Conservation (phyloP, 306 rosid genomes). For the Quercus mongolica region DNA sequence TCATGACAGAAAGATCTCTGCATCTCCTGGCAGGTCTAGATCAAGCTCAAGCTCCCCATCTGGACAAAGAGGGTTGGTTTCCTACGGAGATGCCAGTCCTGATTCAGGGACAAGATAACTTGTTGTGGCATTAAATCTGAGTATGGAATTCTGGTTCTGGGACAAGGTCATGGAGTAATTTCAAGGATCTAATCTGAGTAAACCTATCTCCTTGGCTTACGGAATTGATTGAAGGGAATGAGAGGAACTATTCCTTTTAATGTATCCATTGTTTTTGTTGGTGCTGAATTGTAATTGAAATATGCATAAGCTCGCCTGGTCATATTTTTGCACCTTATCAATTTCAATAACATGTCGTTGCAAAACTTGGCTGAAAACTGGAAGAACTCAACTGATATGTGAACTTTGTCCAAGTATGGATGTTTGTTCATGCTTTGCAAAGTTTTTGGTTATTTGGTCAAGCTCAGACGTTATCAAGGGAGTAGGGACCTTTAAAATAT, state of each 20-base stretch:
- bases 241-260: no score
- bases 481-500: neutral
- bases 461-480: no score
- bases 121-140: neutral
- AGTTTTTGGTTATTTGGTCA: neutral
- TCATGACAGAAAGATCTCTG: constrained; percentile 32
- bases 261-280: neutral
- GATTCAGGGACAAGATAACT: constrained; percentile 42
- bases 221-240: neutral
- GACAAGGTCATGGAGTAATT: neutral
- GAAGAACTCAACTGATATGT: neutral
- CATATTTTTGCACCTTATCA: neutral
- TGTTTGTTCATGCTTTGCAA: neutral
- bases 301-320: neutral
- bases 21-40: constrained; percentile 62
- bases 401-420: neutral
- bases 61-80: constrained; percentile 81
- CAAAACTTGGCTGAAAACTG: neutral
- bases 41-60: constrained; percentile 79
- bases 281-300: neutral
- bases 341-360: neutral
- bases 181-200: neutral
- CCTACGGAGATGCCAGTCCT: constrained; percentile 83
- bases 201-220: neutral
- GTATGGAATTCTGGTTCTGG: no score